Evolutionary conservation across 2,329 filamentous ascomycete genomes (phyloP).

Genomic region (Aspergillus sp.): DNA sequence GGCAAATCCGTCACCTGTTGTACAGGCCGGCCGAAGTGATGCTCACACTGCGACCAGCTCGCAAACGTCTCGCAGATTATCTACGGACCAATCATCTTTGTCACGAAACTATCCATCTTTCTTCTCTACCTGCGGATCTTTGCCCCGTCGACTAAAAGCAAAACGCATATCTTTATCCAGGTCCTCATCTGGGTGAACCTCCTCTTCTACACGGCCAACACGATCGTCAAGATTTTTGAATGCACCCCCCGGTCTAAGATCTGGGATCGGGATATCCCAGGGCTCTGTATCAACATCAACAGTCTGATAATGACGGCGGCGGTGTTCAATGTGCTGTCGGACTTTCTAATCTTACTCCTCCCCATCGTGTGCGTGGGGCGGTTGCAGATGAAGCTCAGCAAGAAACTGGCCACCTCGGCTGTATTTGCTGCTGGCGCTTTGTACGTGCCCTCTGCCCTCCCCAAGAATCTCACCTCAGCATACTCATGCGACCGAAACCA

Average conservation of each 20-base stretch:
- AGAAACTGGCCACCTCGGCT: constrained; percentile 20
- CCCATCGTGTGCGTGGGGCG: constrained; percentile 22
- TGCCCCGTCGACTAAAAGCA: constrained; percentile 14
- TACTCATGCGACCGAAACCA: constrained; percentile 4
- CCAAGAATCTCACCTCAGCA: background rate
- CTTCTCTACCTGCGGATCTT: constrained; percentile 27
- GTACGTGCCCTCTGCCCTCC: constrained; percentile 6
- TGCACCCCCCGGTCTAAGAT: constrained; percentile 23
- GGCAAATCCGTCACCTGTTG: background rate
- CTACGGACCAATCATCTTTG: constrained; percentile 26
- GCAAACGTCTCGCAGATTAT: constrained; percentile 24
- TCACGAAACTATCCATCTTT: constrained; percentile 28
- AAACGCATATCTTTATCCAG: constrained; percentile 20
- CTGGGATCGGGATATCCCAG: constrained; percentile 17
- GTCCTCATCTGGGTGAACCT: constrained; percentile 23
- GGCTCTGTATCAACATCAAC: constrained; percentile 23
- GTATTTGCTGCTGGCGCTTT: constrained; percentile 23
- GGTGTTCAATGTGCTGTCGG: constrained; percentile 22
- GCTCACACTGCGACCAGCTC: constrained; percentile 8
- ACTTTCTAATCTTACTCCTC: constrained; percentile 22
- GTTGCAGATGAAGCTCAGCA: constrained; percentile 16
- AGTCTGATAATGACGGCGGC: constrained; percentile 19
- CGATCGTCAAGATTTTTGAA: constrained; percentile 25
- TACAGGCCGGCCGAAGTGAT: background rate
- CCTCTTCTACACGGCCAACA: constrained; percentile 22